phyloP scores from a whole-genome alignment of 2,329 filamentous ascomycete genomes.

The Penicillium olsonii region DNA sequence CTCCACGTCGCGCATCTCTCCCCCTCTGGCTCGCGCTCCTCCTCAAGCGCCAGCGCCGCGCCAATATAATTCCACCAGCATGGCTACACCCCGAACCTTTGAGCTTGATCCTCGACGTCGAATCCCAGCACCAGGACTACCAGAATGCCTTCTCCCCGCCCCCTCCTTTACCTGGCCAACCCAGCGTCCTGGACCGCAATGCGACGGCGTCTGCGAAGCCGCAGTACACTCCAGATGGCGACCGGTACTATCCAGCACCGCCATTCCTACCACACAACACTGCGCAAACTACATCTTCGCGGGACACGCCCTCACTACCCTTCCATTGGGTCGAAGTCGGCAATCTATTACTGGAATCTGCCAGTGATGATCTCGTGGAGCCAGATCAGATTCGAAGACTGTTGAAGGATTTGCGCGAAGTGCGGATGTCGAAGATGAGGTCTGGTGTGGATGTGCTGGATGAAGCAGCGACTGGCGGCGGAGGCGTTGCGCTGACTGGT shows the following conservation, averaged over 20 bases:
- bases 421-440: conserved; percentile 84
- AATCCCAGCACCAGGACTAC: conserved; percentile 66
- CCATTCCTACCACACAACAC: conserved; percentile 80
- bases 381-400: conserved; percentile 73
- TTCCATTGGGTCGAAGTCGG: conserved; percentile 96
- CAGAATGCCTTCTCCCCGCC: conserved; percentile 75
- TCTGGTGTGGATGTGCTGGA: conserved; percentile 72
- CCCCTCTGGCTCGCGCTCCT: conserved; percentile 95
- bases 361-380: conserved; percentile 76
- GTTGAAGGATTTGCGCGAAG: conserved; percentile 80
- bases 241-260: conserved; percentile 55
- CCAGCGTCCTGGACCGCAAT: conserved; percentile 27
- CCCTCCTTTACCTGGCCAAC: conserved; percentile 62
- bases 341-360: conserved; percentile 82
- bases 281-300: conserved; percentile 58
- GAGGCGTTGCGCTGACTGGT: conserved; percentile 73
- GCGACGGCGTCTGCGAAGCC: conserved; percentile 26
- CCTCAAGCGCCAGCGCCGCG: conserved; percentile 89
- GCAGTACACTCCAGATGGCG: conserved; percentile 41
- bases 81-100: conserved; percentile 83
- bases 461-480: conserved; percentile 49
- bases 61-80: conserved; percentile 86
- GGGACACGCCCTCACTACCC: conserved; percentile 58
- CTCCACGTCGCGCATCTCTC: conserved; percentile 75
- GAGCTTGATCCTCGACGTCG: conserved; percentile 73